These are phyloP conservation scores for Cystobasidium pallidum DNA, from an alignment of 1,284 basidiomycete species.

Conservation along the genomic window DNA sequence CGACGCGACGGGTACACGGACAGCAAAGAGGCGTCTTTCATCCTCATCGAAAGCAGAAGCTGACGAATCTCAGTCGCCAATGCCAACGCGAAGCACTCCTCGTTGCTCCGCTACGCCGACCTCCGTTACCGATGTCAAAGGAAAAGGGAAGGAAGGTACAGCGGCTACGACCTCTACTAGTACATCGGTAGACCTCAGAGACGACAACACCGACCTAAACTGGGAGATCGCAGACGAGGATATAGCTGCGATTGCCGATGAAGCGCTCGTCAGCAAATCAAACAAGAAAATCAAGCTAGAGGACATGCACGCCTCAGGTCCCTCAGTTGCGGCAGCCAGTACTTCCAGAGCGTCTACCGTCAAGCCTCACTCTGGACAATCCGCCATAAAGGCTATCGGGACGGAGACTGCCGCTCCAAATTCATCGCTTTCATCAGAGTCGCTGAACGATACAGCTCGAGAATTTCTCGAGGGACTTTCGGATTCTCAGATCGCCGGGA, in stretches of 20 bases:
- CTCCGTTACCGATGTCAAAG: neutral
- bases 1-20: slow-evolving; percentile 4
- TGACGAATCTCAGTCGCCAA: neutral
- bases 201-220: neutral
- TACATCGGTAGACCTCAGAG: neutral
- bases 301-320: slow-evolving; percentile 1
- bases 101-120: neutral
- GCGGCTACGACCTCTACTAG: neutral
- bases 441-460: neutral
- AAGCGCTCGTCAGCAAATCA: neutral
- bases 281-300: slow-evolving; percentile 12
- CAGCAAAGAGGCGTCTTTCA: slow-evolving; percentile 16
- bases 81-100: slow-evolving; percentile 10
- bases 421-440: neutral
- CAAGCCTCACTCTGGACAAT: neutral
- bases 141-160: neutral
- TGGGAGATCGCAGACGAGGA: slow-evolving; percentile 29
- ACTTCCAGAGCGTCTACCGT: neutral
- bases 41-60: neutral
- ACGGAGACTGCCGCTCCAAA: neutral
- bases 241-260: neutral
- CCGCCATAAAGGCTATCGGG: neutral
- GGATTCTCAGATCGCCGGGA: neutral
- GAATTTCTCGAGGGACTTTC: slow-evolving; percentile 6
- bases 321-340: neutral